These are phyloP conservation scores for Lecanosticta acicola DNA, from an alignment of 2,329 filamentous ascomycete genomes.

Conservation along the genomic window DNA sequence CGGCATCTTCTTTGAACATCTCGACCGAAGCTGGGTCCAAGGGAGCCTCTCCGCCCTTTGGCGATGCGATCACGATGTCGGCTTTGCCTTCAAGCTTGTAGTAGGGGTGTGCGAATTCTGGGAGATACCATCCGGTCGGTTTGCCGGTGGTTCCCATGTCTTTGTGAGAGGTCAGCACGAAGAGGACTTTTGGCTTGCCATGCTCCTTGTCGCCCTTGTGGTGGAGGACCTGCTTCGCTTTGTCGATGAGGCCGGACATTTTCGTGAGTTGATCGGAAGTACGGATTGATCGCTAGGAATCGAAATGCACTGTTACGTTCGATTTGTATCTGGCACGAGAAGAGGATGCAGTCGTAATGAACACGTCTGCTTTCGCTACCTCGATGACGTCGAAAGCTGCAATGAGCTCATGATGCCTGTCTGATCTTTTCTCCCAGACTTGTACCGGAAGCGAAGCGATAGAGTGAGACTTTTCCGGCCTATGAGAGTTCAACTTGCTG, in stretches of 20 bases:
- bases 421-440: not conserved
- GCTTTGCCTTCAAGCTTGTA: conserved; percentile 34
- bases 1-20: conserved; percentile 27
- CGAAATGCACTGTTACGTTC: too few species aligned
- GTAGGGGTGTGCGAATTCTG: conserved; percentile 36
- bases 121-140: conserved; percentile 65
- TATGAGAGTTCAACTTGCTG: not conserved
- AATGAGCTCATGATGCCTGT: not conserved
- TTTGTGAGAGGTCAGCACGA: conserved; percentile 62
- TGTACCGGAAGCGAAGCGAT: not conserved
- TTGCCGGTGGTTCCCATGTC: conserved; percentile 40
- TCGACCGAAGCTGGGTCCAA: conserved; percentile 33
- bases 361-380: not conserved
- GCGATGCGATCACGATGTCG: conserved; percentile 37
- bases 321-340: not conserved
- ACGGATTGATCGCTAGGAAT: too few species aligned
- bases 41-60: conserved; percentile 35
- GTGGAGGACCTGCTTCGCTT: conserved; percentile 1
- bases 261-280: not conserved
- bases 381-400: not conserved
- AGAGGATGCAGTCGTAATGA: not conserved
- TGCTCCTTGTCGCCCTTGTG: conserved; percentile 1
- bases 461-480: too few species aligned
- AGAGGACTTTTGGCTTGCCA: conserved; percentile 58
- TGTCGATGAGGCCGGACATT: conserved; percentile 2